Conservation (phyloP, 352 stramenopile species). For the Phytopythium mirpurense region DNA sequence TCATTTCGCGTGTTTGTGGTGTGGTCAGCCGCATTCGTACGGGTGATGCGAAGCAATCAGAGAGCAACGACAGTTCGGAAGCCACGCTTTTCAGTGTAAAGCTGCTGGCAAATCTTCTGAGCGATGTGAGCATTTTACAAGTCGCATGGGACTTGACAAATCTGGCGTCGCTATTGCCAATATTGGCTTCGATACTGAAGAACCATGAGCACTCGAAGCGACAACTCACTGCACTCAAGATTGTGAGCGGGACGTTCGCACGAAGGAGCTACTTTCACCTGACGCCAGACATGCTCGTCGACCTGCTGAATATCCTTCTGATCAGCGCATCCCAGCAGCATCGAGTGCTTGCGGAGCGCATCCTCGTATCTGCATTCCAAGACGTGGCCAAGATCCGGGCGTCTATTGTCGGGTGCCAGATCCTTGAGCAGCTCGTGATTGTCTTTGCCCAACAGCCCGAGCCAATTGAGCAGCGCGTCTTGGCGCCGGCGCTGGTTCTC, state of each 20-base stretch:
- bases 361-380: slow-evolving; percentile 52
- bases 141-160: slow-evolving; percentile 11
- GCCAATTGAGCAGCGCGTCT: slow-evolving; percentile 10
- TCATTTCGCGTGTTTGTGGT: not conserved
- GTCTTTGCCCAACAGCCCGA: slow-evolving; percentile 47
- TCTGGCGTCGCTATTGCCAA: slow-evolving; percentile 18
- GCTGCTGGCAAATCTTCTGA: slow-evolving; percentile 43
- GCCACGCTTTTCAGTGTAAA: slow-evolving; percentile 27
- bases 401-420: slow-evolving; percentile 50
- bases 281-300: slow-evolving; percentile 41
- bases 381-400: slow-evolving; percentile 28
- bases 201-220: slow-evolving; percentile 38
- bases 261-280: slow-evolving; percentile 37
- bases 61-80: not conserved
- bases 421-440: slow-evolving; percentile 64
- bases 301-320: slow-evolving; percentile 60
- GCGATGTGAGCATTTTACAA: slow-evolving; percentile 16
- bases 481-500: slow-evolving; percentile 40
- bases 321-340: slow-evolving; percentile 43
- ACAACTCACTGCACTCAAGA: slow-evolving; percentile 36
- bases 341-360: slow-evolving; percentile 26
- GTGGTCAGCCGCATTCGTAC: not conserved
- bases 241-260: slow-evolving; percentile 34
- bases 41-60: not conserved
- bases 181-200: slow-evolving; percentile 23